Base-by-base conservation (phyloP, 208 protist species). In the Trichomonas vaginalis region DNA sequence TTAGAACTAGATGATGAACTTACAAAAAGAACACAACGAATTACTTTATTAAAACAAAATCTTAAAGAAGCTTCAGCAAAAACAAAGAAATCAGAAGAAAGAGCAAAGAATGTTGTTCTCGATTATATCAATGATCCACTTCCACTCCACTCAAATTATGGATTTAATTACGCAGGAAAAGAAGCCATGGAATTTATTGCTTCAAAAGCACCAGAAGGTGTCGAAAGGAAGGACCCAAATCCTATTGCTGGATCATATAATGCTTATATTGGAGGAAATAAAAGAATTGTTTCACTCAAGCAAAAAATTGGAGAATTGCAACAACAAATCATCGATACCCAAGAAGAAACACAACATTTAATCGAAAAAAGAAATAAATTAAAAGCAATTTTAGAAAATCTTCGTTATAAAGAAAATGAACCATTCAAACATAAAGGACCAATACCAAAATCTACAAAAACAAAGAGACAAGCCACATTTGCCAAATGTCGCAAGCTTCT, bases 271-370 rank as follows among this genome's bases (percentile, higher is more conserved):
- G 86, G 86, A 1, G 40, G 40, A 92, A 92, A 92, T 51, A 48
- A 39, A 39, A 27, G 86, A 92, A 92, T 92, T 39, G 45, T 51
- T 39, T 39, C 86, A 8, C 45, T 92, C 6, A 92, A 45, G 37
- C 86, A 92, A 47, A 92, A 92, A 92, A 92, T 92, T 92, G 86
- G 86, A 48, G 86, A 92, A 35, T 39, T 92, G 2, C 86, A 92
- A 39, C 86, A 92, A 51, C 3, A 48, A 51, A 92, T 92, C 9
- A 51, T 92, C 17, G 86, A 92, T 27, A 92, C 86, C 35, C 4
- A 92, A 14, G 45, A 48, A 39, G 45, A 92, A 48, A 51, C n/a
- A 12, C 45, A 51, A 10, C 40, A 47, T 21, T 45, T 92, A n/a
- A 23, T 14, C 4, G 27, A 39, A n/a, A 45, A 92, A 39, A 17